A percentile compares a stretch with the other conserved stretches of the same genome.
Conservation (phyloP, 2,329 filamentous ascomycete genomes). For the Calonectria pteridis region DNA sequence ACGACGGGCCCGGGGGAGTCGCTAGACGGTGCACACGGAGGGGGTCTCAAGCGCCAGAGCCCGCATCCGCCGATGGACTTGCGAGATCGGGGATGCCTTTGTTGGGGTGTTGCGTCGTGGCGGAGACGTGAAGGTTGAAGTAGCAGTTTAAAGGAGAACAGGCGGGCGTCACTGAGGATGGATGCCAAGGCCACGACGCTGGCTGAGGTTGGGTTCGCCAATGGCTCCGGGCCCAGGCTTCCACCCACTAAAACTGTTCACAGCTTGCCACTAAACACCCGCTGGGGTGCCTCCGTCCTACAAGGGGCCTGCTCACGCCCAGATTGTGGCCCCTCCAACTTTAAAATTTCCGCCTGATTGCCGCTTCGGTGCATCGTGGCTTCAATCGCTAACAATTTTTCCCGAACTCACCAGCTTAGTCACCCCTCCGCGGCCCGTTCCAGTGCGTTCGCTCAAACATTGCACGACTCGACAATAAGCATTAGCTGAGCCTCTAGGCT, state of each 20-base stretch:
- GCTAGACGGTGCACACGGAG: slow-evolving; percentile 26
- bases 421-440: slow-evolving; percentile 26
- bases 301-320: slow-evolving; percentile 25
- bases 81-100: slow-evolving; percentile 27
- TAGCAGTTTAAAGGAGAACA: slow-evolving; percentile 38
- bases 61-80: slow-evolving; percentile 34
- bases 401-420: slow-evolving; percentile 37
- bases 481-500: slow-evolving; percentile 20
- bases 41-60: slow-evolving; percentile 31
- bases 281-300: background rate
- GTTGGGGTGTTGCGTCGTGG: slow-evolving; percentile 27
- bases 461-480: slow-evolving; percentile 7
- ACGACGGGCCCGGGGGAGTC: slow-evolving; percentile 31
- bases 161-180: slow-evolving; percentile 36
- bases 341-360: slow-evolving; percentile 42
- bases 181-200: slow-evolving; percentile 42
- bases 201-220: slow-evolving; percentile 14
- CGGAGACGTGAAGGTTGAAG: slow-evolving; percentile 24
- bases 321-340: slow-evolving; percentile 35
- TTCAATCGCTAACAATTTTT: slow-evolving; percentile 43
- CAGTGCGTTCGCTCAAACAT: slow-evolving; percentile 5
- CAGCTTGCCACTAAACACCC: slow-evolving; percentile 1
- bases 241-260: slow-evolving; percentile 26
- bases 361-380: slow-evolving; percentile 39
- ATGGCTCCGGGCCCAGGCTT: slow-evolving; percentile 20